Evolutionary conservation across 805 yeast genomes (phyloP).

Genomic region (Zygosaccharomyces bailii): DNA sequence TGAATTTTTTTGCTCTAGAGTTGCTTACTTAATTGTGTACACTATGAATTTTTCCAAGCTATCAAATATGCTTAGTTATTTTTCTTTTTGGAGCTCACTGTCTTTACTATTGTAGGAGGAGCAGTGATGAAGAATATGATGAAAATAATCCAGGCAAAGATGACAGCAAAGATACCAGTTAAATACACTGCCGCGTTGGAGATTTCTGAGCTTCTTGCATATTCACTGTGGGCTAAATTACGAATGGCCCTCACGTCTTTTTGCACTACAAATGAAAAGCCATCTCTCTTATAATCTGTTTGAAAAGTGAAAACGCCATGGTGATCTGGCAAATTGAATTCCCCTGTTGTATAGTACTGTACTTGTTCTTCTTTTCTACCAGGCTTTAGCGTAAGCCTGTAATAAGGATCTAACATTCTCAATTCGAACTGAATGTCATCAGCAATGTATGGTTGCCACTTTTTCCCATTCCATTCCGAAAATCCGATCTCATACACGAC

Average conservation of each 20-base stretch:
- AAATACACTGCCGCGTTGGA: conserved; percentile 91
- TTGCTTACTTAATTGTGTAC: background rate
- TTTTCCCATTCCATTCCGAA: conserved; percentile 47
- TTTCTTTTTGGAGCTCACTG: conserved; percentile 21
- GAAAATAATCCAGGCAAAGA: conserved; percentile 72
- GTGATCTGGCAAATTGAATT: conserved; percentile 84
- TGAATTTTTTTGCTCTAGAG: conserved; percentile 9
- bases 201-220: conserved; percentile 87
- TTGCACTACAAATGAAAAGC: conserved; percentile 64
- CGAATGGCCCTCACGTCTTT: conserved; percentile 75
- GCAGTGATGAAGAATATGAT: conserved; percentile 52
- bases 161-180: conserved; percentile 64
- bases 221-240: conserved; percentile 94
- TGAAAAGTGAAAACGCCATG: conserved; percentile 93
- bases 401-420: conserved; percentile 92
- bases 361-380: conserved; percentile 40
- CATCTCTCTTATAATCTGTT: conserved; percentile 73
- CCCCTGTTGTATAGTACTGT: conserved; percentile 49
- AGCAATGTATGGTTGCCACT: conserved; percentile 68
- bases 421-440: conserved; percentile 77
- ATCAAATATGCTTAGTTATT: conserved; percentile 14
- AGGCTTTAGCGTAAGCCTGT: conserved; percentile 62
- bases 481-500: conserved; percentile 51
- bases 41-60: conserved; percentile 2
- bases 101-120: conserved; percentile 14